Evolutionary conservation across 2,329 filamentous ascomycete species (phyloP).

Genomic region (Epichloe gansuensis): DNA sequence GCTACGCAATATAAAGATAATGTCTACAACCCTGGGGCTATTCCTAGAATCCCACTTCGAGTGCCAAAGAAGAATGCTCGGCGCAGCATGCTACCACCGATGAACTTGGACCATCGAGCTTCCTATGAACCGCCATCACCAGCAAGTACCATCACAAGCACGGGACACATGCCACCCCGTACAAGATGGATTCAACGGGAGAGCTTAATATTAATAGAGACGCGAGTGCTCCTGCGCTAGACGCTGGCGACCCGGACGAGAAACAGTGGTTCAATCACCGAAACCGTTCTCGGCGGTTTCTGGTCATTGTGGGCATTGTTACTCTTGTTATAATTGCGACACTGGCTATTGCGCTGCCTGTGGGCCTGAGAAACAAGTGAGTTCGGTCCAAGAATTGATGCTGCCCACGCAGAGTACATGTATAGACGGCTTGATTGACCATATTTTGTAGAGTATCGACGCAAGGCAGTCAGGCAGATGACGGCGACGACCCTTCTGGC

Average conservation of each 20-base stretch:
- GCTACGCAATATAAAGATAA: slow-evolving; percentile 23
- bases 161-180: slow-evolving; percentile 3
- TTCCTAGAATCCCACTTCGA: slow-evolving; percentile 16
- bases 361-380: slow-evolving; percentile 25
- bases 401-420: too few species aligned
- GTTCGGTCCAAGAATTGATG: not conserved
- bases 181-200: not conserved
- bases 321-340: slow-evolving; percentile 21
- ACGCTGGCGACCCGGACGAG: not conserved
- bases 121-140: slow-evolving; percentile 14
- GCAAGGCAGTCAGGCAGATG: slow-evolving; percentile 1
- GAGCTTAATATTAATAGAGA: not conserved
- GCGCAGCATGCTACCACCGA: slow-evolving; percentile 9
- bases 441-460: slow-evolving; percentile 1
- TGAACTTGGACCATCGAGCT: not conserved
- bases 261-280: slow-evolving; percentile 10
- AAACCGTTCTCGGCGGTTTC: slow-evolving; percentile 22
- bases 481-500: slow-evolving; percentile 1
- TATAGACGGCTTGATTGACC: too few species aligned
- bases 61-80: slow-evolving; percentile 19
- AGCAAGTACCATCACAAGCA: slow-evolving; percentile 9
- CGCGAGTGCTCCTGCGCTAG: slow-evolving; percentile 7
- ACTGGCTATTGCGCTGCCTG: slow-evolving; percentile 26
- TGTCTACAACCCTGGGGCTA: slow-evolving; percentile 9
- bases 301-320: slow-evolving; percentile 17